Conservation (phyloP, 2,329 filamentous ascomycete species). For the Pezicula rhizophila region DNA sequence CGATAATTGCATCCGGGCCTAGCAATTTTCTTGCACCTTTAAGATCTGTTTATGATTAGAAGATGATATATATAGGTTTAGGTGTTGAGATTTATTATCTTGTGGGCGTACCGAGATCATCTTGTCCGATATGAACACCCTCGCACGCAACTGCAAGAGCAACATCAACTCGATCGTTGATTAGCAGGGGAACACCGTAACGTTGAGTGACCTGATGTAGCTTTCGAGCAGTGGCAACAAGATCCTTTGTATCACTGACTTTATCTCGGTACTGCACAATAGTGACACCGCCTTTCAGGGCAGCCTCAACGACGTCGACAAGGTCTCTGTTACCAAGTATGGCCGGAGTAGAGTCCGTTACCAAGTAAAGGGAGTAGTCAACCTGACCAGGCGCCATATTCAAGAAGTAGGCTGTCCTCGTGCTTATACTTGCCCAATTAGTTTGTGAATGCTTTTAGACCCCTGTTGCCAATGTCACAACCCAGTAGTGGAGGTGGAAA, state of each 20-base stretch:
- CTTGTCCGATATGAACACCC: constrained; percentile 91
- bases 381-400: constrained; percentile 37
- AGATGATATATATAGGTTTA: constrained; percentile 1
- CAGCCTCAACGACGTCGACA: constrained; percentile 65
- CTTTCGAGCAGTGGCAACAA: constrained; percentile 63
- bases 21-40: constrained; percentile 64
- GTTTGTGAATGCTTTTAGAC: not conserved
- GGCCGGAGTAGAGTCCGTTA: constrained; percentile 85
- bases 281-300: constrained; percentile 74
- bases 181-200: constrained; percentile 71
- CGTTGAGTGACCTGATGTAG: constrained; percentile 66
- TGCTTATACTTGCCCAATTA: not conserved
- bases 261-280: constrained; percentile 92
- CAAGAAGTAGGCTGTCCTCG: not conserved
- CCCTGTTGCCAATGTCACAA: too few species aligned
- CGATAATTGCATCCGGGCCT: constrained; percentile 74
- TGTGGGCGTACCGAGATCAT: constrained; percentile 67
- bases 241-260: constrained; percentile 62
- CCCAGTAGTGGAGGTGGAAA: too few species aligned
- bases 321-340: constrained; percentile 71
- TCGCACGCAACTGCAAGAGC: constrained; percentile 80
- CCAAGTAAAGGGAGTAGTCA: constrained; percentile 81
- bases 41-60: constrained; percentile 40
- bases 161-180: constrained; percentile 91
- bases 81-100: constrained; percentile 1